phyloP scores from a whole-genome alignment of 305 asterid species.

The Petunia hybrid region DNA sequence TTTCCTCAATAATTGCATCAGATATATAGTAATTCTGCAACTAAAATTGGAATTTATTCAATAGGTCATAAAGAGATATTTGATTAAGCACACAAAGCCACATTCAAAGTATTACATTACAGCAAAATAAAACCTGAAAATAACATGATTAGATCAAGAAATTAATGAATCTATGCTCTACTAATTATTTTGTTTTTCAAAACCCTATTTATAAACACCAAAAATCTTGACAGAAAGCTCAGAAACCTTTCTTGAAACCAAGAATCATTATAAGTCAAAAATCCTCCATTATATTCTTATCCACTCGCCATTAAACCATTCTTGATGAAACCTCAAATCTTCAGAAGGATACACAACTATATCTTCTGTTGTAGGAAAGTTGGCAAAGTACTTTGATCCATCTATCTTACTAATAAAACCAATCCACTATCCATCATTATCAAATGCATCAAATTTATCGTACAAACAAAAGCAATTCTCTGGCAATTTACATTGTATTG shows the following conservation, averaged over 20 bases:
- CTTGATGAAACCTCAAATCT: slow-evolving; percentile 39
- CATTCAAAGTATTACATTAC: too few species aligned
- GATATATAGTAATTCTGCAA: too few species aligned
- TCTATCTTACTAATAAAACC: slow-evolving; percentile 38
- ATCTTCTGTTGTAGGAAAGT: slow-evolving; percentile 29
- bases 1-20: too few species aligned
- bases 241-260: background rate
- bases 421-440: slow-evolving; percentile 60
- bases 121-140: too few species aligned
- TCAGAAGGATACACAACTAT: slow-evolving; percentile 31
- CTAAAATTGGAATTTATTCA: too few species aligned
- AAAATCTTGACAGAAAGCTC: too few species aligned
- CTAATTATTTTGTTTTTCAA: too few species aligned
- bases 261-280: background rate
- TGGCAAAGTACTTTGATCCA: slow-evolving; percentile 27
- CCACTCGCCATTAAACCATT: slow-evolving; percentile 12
- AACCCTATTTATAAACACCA: too few species aligned
- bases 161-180: too few species aligned
- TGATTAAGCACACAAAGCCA: too few species aligned
- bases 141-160: too few species aligned
- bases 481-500: background rate
- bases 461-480: background rate
- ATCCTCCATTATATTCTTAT: background rate
- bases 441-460: slow-evolving; percentile 48
- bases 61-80: too few species aligned